phyloP scores from a whole-genome alignment of 2,329 filamentous ascomycete genomes.

The Rhytidhysteron rufulum region DNA sequence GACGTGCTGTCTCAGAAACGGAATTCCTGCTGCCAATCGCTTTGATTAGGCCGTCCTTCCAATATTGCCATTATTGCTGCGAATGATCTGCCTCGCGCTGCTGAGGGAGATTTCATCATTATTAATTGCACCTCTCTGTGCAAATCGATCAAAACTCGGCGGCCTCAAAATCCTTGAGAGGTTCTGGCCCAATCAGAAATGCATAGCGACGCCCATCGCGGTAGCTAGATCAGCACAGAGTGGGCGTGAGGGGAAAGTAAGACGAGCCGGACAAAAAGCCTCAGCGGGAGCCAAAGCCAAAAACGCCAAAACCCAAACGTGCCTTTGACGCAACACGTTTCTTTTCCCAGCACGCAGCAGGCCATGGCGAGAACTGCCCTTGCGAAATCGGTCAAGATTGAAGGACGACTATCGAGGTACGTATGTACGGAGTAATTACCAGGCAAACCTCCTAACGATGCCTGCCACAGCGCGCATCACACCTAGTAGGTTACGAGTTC shows the following conservation, averaged over 20 bases:
- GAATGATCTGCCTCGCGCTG: constrained; percentile 11
- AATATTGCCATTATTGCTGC: constrained; percentile 5
- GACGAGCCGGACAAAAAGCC: constrained; percentile 13
- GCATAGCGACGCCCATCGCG: constrained; percentile 3
- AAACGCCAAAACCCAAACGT: constrained; percentile 20
- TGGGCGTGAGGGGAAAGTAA: constrained; percentile 11
- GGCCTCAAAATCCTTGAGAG: neutral
- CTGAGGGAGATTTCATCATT: constrained; percentile 7
- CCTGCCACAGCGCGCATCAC: constrained; percentile 22
- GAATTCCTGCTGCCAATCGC: neutral
- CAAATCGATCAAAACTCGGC: constrained; percentile 9
- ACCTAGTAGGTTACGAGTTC: constrained; percentile 24
- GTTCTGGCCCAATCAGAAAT: constrained; percentile 12
- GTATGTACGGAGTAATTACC: too few species aligned
- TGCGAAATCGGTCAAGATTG: constrained; percentile 14
- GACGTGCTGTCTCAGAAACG: neutral
- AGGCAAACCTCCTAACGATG: too few species aligned
- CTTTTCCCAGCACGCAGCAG: constrained; percentile 24
- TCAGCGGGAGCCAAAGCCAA: constrained; percentile 12
- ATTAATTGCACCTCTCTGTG: constrained; percentile 2
- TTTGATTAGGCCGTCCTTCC: neutral
- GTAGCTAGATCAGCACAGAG: constrained; percentile 2
- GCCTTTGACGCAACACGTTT: constrained; percentile 23
- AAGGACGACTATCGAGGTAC: constrained; percentile 12
- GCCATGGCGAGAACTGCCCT: constrained; percentile 25